Conservation (phyloP, 1,284 basidiomycete species). For the Paramarasmius palmivorus region DNA sequence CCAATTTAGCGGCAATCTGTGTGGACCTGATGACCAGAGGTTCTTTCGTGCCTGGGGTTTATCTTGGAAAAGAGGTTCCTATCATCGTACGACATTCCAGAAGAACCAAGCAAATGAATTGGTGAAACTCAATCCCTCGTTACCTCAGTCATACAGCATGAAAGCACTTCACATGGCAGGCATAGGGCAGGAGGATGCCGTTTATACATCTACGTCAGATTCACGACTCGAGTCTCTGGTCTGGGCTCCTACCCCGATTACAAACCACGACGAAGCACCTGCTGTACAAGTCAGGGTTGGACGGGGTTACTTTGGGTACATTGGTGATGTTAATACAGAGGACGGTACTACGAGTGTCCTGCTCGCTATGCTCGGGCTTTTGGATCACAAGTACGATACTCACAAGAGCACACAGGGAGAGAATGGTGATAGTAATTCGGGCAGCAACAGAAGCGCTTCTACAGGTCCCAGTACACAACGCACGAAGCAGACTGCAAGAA, state of each 20-base stretch:
- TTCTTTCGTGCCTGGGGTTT: slow-evolving; percentile 14
- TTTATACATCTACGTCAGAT: slow-evolving; percentile 8
- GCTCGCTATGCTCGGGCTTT: slow-evolving; percentile 15
- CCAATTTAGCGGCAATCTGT: slow-evolving; percentile 13
- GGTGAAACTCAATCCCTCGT: neutral
- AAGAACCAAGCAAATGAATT: slow-evolving; percentile 1
- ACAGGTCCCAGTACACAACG: too few relatives aligned
- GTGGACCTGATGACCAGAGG: neutral
- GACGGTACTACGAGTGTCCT: slow-evolving; percentile 10
- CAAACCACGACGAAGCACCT: slow-evolving; percentile 2
- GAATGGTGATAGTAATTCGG: too few relatives aligned
- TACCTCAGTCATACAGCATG: slow-evolving; percentile 10
- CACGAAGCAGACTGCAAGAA: too few relatives aligned
- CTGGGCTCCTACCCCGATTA: slow-evolving; percentile 4
- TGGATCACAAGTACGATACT: neutral
- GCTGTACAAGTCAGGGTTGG: slow-evolving; percentile 7
- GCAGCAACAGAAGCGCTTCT: too few relatives aligned
- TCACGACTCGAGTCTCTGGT: slow-evolving; percentile 13
- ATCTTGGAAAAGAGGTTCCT: slow-evolving; percentile 12
- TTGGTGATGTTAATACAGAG: slow-evolving; percentile 21
- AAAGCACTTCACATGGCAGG: slow-evolving; percentile 10
- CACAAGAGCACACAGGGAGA: too few relatives aligned
- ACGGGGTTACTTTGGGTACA: slow-evolving; percentile 17
- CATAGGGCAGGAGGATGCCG: slow-evolving; percentile 4
- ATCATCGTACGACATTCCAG: slow-evolving; percentile 14